Base-by-base conservation (phyloP, 805 yeast genomes). In the Saturnispora gosingensis region DNA sequence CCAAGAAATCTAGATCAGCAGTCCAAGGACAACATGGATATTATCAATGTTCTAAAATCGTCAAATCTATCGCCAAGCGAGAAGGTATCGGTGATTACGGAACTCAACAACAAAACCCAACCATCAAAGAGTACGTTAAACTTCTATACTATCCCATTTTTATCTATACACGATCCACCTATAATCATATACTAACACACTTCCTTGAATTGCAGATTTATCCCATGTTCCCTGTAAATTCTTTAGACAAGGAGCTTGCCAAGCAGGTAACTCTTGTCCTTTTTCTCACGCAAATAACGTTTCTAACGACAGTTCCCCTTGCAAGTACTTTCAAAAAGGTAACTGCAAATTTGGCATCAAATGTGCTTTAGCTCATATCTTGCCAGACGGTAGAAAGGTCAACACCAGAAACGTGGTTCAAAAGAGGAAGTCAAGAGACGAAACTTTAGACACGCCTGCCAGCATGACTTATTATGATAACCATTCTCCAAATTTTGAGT, bases 151-250 rank as follows among this genome's bases (percentile, higher is more conserved):
- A n/a, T 7, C 15, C 13, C 18, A 5, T 16, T n/a, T n/a, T 36
- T 5, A 36, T 13, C 7, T 36, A 34, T 5, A 27, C 24, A 15
- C 5, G 7, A 13, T 27, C 5, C 22, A 11, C n/a, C 11, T 30
- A 30, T 8, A n/a, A 30, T 8, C 34, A n/a, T n/a, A 16, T 48
- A 48, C 51, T 48, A 48, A 48, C 51, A 15, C 34, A 30, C n/a
- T 13, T 11, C 15, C 4, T 30, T 3, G 16, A 11, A n/a, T 11
- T 46, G 5, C 11, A 71, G 88, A 85, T 61, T 76, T 88, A 45
- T 83, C 95, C 45, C 99, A 91, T 67, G 98, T 91, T 30, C 99
- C 99, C 3, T 91, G 99, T 68, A 91, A 91, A 70, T 91, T 91
- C 72, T 91, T 75, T 67, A 75, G 80, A 53, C 97, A 90, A 66